A percentile compares a stretch with the other conserved stretches of the same genome.
Conservation (phyloP, 345 rosid species). For the Euclidium syriacum region DNA sequence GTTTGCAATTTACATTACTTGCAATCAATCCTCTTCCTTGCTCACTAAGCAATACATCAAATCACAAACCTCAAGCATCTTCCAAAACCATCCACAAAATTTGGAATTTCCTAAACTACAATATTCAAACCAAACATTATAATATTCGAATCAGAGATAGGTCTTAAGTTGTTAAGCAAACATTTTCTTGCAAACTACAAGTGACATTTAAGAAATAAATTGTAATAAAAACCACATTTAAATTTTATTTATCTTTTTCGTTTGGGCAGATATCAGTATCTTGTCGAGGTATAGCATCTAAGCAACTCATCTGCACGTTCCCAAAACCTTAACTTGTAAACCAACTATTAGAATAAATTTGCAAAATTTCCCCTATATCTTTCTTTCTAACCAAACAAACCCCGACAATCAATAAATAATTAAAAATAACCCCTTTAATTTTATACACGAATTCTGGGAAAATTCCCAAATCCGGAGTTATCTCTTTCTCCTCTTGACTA, state of each 20-base stretch:
- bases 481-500: slow-evolving; percentile 23
- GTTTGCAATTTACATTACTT: slow-evolving; percentile 7
- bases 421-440: not conserved
- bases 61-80: slow-evolving; percentile 18
- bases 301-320: slow-evolving; percentile 14
- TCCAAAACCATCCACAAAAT: slow-evolving; percentile 1
- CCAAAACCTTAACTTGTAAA: slow-evolving; percentile 17
- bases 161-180: not conserved
- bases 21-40: slow-evolving; percentile 20
- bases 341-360: not conserved
- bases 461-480: not conserved
- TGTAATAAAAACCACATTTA: not conserved
- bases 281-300: slow-evolving; percentile 20
- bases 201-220: not conserved
- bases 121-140: not conserved
- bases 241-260: not conserved
- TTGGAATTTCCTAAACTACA: not conserved
- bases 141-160: not conserved
- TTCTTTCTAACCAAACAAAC: not conserved
- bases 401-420: not conserved
- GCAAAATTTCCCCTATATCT: not conserved
- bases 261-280: not conserved
- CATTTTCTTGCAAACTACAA: not conserved
- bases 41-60: slow-evolving; percentile 18
- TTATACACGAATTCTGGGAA: not conserved